Evolutionary conservation across 768 basidiomycete species (phyloP).

Genomic region (Suillus subalutaceus): DNA sequence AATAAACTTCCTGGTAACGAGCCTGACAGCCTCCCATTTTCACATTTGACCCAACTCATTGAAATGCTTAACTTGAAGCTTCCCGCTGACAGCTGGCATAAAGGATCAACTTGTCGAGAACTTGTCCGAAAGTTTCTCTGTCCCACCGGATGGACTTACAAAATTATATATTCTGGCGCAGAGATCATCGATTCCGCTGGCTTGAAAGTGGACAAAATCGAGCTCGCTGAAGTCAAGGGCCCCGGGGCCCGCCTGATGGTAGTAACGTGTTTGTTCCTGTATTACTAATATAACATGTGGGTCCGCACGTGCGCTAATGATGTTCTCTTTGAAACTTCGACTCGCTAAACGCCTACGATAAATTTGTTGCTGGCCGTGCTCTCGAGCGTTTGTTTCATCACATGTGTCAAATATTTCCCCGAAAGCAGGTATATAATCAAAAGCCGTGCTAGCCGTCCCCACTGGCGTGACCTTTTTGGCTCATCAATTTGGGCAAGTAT

Average conservation of each 20-base stretch:
- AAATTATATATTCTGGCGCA: not conserved
- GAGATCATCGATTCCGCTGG: not conserved
- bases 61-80: too few species aligned
- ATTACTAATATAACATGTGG: not conserved
- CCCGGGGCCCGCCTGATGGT: too few species aligned
- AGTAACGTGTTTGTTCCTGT: not conserved
- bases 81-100: too few species aligned
- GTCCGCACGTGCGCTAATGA: not conserved
- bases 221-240: constrained; percentile 1
- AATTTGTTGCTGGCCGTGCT: not conserved
- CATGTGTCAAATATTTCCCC: not conserved
- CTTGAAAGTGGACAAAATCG: not conserved
- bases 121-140: not conserved
- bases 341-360: not conserved
- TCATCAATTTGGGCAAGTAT: not conserved
- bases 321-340: not conserved
- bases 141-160: constrained; percentile 6
- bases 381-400: not conserved
- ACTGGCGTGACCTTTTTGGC: not conserved
- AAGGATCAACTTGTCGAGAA: too few species aligned
- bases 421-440: not conserved
- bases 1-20: not conserved
- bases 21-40: not conserved
- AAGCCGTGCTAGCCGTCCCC: not conserved
- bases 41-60: not conserved